phyloP scores from a whole-genome alignment of 345 rosid species.

The Microcos paniculata region DNA sequence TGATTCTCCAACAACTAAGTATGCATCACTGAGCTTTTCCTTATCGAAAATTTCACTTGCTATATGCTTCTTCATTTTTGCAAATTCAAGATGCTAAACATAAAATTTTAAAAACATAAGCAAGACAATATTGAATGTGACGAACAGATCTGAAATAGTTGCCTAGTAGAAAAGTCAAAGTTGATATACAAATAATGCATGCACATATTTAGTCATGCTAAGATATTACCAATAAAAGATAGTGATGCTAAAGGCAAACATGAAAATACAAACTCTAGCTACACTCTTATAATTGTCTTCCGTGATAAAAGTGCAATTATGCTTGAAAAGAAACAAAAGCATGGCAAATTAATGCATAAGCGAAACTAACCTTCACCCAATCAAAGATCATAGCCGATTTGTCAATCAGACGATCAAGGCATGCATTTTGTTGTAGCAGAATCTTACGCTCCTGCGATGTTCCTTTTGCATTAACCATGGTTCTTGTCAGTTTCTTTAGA shows the following conservation, averaged over 20 bases:
- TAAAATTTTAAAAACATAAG: slow-evolving; percentile 23
- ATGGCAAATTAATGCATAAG: neutral
- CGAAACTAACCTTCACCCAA: slow-evolving; percentile 65
- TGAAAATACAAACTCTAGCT: slow-evolving; percentile 1
- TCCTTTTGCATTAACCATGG: slow-evolving; percentile 51
- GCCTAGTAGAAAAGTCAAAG: neutral
- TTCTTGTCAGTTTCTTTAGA: slow-evolving; percentile 74
- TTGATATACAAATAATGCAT: neutral
- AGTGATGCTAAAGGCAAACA: neutral
- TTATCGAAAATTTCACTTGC: slow-evolving; percentile 74
- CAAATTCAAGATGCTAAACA: slow-evolving; percentile 73
- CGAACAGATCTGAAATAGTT: neutral
- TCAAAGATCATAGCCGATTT: slow-evolving; percentile 67
- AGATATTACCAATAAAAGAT: neutral
- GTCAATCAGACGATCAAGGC: slow-evolving; percentile 76
- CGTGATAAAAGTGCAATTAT: neutral
- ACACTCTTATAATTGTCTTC: neutral
- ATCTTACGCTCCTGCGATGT: slow-evolving; percentile 60
- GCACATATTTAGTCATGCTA: neutral
- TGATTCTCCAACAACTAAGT: slow-evolving; percentile 77
- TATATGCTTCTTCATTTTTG: slow-evolving; percentile 76
- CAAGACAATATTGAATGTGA: slow-evolving; percentile 4
- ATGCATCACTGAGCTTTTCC: slow-evolving; percentile 80
- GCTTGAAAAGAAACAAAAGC: neutral
- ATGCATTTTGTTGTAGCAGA: slow-evolving; percentile 59